A percentile compares a stretch with the other conserved stretches of the same genome.
Evolutionary conservation across 2,329 filamentous ascomycete species (phyloP).

Genomic region (Karstenula rhodostoma): DNA sequence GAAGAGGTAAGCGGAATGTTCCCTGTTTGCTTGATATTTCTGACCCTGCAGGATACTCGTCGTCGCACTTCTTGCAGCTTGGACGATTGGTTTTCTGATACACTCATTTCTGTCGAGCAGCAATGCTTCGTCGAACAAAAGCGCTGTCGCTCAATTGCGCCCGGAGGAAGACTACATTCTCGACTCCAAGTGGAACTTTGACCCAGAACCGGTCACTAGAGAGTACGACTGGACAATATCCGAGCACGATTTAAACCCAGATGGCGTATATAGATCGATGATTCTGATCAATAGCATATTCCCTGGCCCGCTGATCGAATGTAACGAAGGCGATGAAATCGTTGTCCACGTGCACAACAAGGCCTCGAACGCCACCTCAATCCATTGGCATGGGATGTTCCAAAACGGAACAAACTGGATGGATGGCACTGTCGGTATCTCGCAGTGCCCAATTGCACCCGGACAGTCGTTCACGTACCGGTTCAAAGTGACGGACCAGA

Average conservation of each 20-base stretch:
- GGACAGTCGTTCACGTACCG: conserved; percentile 47
- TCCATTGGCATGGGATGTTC: conserved; percentile 70
- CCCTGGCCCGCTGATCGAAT: conserved; percentile 51
- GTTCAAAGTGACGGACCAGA: conserved; percentile 47
- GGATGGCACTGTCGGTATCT: conserved; percentile 64
- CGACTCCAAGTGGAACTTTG: conserved; percentile 63
- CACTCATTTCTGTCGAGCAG: conserved; percentile 21
- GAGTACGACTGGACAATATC: conserved; percentile 68
- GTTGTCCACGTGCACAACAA: conserved; percentile 67
- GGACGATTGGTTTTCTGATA: conserved; percentile 25
- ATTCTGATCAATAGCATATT: conserved; percentile 52
- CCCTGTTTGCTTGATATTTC: not conserved
- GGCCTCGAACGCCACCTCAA: conserved; percentile 65
- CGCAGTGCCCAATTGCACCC: conserved; percentile 65
- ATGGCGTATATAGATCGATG: conserved; percentile 58
- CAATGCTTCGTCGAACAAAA: not conserved
- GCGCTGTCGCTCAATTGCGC: conserved; percentile 22
- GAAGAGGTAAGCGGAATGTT: conserved; percentile 8
- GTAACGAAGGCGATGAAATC: conserved; percentile 70
- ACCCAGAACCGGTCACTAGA: conserved; percentile 59
- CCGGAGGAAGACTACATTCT: conserved; percentile 59
- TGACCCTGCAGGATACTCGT: conserved; percentile 12
- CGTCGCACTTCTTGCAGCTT: conserved; percentile 21
- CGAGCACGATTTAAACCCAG: conserved; percentile 66
- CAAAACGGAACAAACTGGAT: conserved; percentile 56